Conservation (phyloP, 331 rosid genomes). For the Spiraea crenata region DNA sequence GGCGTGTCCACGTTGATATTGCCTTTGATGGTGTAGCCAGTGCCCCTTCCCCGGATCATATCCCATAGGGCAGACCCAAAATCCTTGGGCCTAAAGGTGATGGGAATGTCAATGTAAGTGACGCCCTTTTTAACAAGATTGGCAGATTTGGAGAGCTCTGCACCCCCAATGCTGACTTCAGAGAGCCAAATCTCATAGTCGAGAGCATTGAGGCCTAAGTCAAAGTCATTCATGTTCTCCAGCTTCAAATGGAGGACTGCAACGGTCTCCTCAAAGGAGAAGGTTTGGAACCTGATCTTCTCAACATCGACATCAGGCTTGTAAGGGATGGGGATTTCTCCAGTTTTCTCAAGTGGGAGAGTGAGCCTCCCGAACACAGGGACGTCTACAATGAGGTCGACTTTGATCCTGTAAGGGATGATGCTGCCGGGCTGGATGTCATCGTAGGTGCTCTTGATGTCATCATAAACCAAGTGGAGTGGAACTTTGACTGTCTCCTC, state of each 20-base stretch:
- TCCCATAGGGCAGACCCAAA: conserved; percentile 96
- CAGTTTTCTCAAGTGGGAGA: conserved; percentile 81
- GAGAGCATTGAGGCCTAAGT: conserved; percentile 62
- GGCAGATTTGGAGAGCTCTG: conserved; percentile 62
- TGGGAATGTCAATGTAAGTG: conserved; percentile 58
- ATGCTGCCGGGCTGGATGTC: conserved; percentile 84
- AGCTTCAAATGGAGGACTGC: conserved; percentile 82
- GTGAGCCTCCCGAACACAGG: conserved; percentile 86
- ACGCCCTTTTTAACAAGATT: conserved; percentile 61
- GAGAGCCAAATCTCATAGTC: conserved; percentile 92
- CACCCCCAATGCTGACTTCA: conserved; percentile 78
- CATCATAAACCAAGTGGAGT: conserved; percentile 63
- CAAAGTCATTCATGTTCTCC: conserved; percentile 95
- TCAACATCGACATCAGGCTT: conserved; percentile 93
- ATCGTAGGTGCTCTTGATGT: conserved; percentile 66
- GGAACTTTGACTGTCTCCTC: conserved; percentile 83
- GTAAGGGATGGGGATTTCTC: conserved; percentile 93
- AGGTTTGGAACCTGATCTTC: conserved; percentile 65
- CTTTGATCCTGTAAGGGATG: conserved; percentile 74
- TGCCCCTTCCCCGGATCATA: conserved; percentile 90
- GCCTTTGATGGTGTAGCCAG: conserved; percentile 78
- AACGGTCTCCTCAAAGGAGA: conserved; percentile 85
- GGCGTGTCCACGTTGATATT: conserved; percentile 82
- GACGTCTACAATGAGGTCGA: conserved; percentile 81
- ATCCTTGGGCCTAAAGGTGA: conserved; percentile 91